These are phyloP conservation scores for Pseudohalonectria lignicola DNA, from an alignment of 2,329 filamentous ascomycete genomes.

Conservation along the genomic window DNA sequence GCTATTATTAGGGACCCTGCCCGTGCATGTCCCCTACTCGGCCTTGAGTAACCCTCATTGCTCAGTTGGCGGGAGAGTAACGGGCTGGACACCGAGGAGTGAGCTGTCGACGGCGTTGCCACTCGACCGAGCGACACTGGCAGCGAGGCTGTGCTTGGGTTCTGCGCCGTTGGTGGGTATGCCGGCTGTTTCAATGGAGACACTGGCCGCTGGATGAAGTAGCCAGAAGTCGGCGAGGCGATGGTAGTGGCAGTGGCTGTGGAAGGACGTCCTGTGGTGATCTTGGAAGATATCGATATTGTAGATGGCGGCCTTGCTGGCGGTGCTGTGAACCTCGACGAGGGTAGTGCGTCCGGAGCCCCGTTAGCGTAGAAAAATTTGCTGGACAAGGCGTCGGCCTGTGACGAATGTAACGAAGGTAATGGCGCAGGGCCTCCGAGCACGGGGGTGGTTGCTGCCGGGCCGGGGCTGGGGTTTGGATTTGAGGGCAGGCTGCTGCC, in stretches of 20 bases:
- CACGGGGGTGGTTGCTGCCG: background rate
- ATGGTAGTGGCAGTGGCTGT: slow-evolving; percentile 12
- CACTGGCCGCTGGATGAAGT: slow-evolving; percentile 27
- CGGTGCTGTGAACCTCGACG: slow-evolving; percentile 19
- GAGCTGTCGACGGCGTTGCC: too few relatives aligned
- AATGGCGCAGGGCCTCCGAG: background rate
- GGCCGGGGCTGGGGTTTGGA: slow-evolving; percentile 10
- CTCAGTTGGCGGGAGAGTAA: background rate
- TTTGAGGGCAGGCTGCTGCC: slow-evolving; percentile 25
- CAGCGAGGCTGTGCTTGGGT: too few relatives aligned
- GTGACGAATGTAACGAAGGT: slow-evolving; percentile 13
- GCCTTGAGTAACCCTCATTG: background rate
- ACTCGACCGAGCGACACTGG: too few relatives aligned
- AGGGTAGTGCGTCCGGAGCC: slow-evolving; percentile 28
- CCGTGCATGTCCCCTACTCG: background rate
- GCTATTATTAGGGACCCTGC: background rate
- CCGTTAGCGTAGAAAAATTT: slow-evolving; percentile 74
- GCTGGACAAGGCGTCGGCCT: slow-evolving; percentile 28
- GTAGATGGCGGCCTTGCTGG: slow-evolving; percentile 31
- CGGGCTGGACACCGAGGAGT: background rate
- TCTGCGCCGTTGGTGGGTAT: background rate
- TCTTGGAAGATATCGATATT: slow-evolving; percentile 31
- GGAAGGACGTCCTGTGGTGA: slow-evolving; percentile 22
- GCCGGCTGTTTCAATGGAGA: slow-evolving; percentile 36
- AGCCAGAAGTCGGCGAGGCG: slow-evolving; percentile 12